Evolutionary conservation across 2,329 filamentous ascomycete species (phyloP), one percentile per base, ranked within the genome.

Genomic region (Diaporthe citrichinensis): DNA sequence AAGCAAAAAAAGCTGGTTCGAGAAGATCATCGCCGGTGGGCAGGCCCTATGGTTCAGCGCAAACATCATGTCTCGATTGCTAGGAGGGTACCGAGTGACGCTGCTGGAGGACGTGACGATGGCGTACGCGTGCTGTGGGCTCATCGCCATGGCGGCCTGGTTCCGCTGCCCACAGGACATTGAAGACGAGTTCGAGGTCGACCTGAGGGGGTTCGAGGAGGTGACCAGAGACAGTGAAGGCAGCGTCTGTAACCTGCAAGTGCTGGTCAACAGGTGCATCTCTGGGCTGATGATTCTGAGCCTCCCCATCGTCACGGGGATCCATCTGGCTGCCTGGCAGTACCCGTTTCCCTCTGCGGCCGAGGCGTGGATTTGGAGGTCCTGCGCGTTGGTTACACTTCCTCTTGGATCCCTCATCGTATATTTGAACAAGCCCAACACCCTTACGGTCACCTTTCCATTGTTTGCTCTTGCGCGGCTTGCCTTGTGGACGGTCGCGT

Each of bases 31-130:
- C 12, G 62, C 62, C 2, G 62, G 62, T 0, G 44, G 62, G 2
- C 62, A 68, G 62, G 28, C 62, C 2, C 4, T 68, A 14, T 68
- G 62, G 62, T 68, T 68, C 62, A 36, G 23, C 44, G 46, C 44
- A 14, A 68, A 68, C 23, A 6, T 39, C 12, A 2, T 53, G 2
- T n/a, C 44, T 3, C 44, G 44, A 15, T 31, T 53, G 12, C 3
- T 14, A 6, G 44, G 12, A 9, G 31, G 62, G 31, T 12, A 51
- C 7, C 62, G n/a, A 2, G 44, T 68, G 17, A 68, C 62, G 46
- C 46, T 34, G 44, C 23, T 68, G 7, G 62, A 68, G 23, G 62
- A 25, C 28, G 2, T 51, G 1, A 68, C 62, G 23, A 25, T 51
- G 9, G 44, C 44, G 0, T 51, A 68, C 31, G 23, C 62, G 14